Conservation (phyloP, 2,329 filamentous ascomycete species). For the Aspergillus sp. region DNA sequence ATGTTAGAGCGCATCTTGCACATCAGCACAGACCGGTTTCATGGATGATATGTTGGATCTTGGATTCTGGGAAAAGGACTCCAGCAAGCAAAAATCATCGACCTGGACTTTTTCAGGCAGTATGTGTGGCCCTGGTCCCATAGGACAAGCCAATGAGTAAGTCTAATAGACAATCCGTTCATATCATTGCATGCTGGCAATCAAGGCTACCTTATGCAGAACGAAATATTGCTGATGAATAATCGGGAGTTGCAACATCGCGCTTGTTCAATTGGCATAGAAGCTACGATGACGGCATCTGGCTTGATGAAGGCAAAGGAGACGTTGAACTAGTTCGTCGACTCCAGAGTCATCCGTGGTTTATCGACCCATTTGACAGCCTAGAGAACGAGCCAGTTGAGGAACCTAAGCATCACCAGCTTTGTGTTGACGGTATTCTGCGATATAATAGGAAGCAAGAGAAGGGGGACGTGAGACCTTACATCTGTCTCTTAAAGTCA, state of each 20-base stretch:
- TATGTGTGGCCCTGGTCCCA: not conserved
- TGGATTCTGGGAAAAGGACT: slow-evolving; percentile 4
- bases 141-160: slow-evolving; percentile 1
- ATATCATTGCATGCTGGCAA: slow-evolving; percentile 1
- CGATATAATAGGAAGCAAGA: slow-evolving; percentile 3
- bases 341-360: slow-evolving; percentile 15
- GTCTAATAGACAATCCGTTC: not conserved
- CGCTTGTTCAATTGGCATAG: slow-evolving; percentile 19
- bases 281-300: slow-evolving; percentile 14
- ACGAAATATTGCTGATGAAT: slow-evolving; percentile 8
- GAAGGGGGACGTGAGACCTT: no score
- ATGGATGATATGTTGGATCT: slow-evolving; percentile 12
- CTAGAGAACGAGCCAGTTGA: slow-evolving; percentile 1
- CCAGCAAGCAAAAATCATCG: slow-evolving; percentile 2
- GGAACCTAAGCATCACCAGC: slow-evolving; percentile 2
- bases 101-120: not conserved
- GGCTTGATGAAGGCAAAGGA: slow-evolving; percentile 15
- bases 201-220: slow-evolving; percentile 1
- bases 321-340: slow-evolving; percentile 10
- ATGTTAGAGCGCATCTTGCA: slow-evolving; percentile 9
- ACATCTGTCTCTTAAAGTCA: no score
- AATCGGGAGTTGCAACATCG: slow-evolving; percentile 11
- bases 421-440: slow-evolving; percentile 8
- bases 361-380: slow-evolving; percentile 12
- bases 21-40: slow-evolving; percentile 6